Percentiles rank a stretch among this genome's conserved stretches.
phyloP scores from a whole-genome alignment of 148 eudicot species.

The Rhododendron williamsianum region DNA sequence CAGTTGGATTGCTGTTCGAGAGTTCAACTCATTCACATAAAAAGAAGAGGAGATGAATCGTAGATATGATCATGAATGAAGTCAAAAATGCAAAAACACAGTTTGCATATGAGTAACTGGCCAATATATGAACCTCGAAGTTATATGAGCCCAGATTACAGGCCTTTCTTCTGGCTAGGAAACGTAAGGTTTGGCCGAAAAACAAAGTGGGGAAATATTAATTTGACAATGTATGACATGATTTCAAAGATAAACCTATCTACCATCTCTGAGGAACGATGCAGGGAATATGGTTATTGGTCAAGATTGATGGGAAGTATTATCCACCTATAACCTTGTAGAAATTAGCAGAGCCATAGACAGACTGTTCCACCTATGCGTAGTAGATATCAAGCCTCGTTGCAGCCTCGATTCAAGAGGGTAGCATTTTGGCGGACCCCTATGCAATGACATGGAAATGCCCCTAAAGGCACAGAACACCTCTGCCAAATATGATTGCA shows the following conservation, averaged over 20 bases:
- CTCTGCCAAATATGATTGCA: background rate
- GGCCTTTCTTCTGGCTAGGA: background rate
- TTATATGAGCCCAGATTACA: background rate
- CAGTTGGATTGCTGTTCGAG: background rate
- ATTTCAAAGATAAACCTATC: background rate
- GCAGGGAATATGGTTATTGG: background rate
- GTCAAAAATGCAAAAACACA: background rate
- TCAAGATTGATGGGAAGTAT: background rate
- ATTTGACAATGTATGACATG: background rate
- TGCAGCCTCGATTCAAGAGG: background rate
- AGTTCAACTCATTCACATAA: background rate
- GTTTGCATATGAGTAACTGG: background rate
- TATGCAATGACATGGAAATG: background rate
- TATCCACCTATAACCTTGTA: background rate
- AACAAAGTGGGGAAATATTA: background rate
- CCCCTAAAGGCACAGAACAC: background rate
- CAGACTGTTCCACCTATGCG: background rate
- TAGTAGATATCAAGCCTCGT: background rate
- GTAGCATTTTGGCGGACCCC: background rate
- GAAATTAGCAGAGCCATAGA: background rate
- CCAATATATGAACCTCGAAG: background rate
- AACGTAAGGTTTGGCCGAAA: background rate
- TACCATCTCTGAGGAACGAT: background rate
- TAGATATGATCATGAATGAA: background rate
- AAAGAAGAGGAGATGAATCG: background rate